Conservation (phyloP, 1,284 basidiomycete species). For the Exobasidium cylindrosporum region DNA sequence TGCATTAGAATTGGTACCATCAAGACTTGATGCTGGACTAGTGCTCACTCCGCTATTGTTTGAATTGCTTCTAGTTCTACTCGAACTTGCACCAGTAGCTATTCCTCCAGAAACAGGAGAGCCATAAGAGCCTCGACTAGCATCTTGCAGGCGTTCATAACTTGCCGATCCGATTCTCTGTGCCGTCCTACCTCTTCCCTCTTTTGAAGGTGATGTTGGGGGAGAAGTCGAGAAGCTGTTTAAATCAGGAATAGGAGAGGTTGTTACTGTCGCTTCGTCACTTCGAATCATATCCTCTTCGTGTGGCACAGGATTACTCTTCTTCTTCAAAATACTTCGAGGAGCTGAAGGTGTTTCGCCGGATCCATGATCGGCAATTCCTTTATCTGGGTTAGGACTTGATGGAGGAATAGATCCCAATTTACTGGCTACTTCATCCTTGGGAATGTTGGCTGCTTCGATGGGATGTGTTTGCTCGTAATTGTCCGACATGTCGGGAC, state of each 20-base stretch:
- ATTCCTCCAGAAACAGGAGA: slow-evolving; percentile 20
- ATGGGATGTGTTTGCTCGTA: slow-evolving; percentile 5
- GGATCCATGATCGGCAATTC: neutral
- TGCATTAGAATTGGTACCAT: neutral
- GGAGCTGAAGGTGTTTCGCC: neutral
- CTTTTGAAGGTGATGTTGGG: neutral
- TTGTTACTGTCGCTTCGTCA: slow-evolving; percentile 1
- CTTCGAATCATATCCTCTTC: neutral
- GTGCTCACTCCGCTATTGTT: slow-evolving; percentile 18
- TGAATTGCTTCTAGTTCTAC: slow-evolving; percentile 18
- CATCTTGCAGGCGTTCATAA: slow-evolving; percentile 47
- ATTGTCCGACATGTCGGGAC: slow-evolving; percentile 59
- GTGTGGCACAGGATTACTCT: slow-evolving; percentile 19
- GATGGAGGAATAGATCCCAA: slow-evolving; percentile 10
- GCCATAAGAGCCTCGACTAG: slow-evolving; percentile 15
- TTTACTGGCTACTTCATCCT: slow-evolving; percentile 18
- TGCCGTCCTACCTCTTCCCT: slow-evolving; percentile 29
- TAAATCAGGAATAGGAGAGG: no score
- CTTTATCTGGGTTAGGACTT: neutral
- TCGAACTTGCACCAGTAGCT: neutral
- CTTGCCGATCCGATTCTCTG: slow-evolving; percentile 40
- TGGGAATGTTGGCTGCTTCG: neutral
- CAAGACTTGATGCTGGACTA: slow-evolving; percentile 23
- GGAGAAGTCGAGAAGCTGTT: slow-evolving; percentile 14
- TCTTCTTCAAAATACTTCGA: slow-evolving; percentile 34